A percentile compares a stretch with the other conserved stretches of the same genome.
These are phyloP conservation scores for Alternaria alternata DNA, from an alignment of 2,329 filamentous ascomycete species.

Conservation along the genomic window DNA sequence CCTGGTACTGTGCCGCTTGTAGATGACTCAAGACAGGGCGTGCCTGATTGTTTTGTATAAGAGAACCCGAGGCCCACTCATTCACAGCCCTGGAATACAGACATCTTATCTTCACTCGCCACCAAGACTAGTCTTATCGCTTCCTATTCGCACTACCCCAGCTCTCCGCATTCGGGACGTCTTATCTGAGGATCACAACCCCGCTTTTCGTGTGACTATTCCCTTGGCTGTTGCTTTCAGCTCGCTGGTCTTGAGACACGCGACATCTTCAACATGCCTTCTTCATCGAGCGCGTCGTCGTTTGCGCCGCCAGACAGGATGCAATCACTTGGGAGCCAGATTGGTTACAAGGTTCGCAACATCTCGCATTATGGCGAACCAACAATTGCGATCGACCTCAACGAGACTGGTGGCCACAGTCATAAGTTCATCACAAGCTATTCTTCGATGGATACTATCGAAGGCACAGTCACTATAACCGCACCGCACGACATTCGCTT, in stretches of 20 bases:
- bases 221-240: conserved; percentile 18
- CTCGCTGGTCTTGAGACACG: conserved; percentile 17
- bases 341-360: conserved; percentile 46
- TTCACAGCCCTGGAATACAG: not conserved
- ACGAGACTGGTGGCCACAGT: conserved; percentile 40
- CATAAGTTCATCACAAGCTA: conserved; percentile 56
- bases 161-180: conserved; percentile 31
- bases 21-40: conserved; percentile 33
- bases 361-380: conserved; percentile 49
- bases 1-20: conserved; percentile 4
- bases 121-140: conserved; percentile 9
- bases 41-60: conserved; percentile 27
- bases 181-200: conserved; percentile 16
- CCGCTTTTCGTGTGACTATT: conserved; percentile 15
- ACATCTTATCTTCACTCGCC: conserved; percentile 13
- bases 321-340: conserved; percentile 43
- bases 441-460: conserved; percentile 66
- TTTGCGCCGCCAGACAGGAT: conserved; percentile 36
- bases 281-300: conserved; percentile 28
- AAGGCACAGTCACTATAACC: conserved; percentile 62
- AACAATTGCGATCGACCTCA: conserved; percentile 54
- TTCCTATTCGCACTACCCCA: conserved; percentile 8
- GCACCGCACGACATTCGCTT: conserved; percentile 63
- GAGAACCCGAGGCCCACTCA: conserved; percentile 13
- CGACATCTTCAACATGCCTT: conserved; percentile 30